Evolutionary conservation across 2,329 filamentous ascomycete species (phyloP), one percentile per base, ranked within the genome.

Genomic region (Ophiostoma populinum): DNA sequence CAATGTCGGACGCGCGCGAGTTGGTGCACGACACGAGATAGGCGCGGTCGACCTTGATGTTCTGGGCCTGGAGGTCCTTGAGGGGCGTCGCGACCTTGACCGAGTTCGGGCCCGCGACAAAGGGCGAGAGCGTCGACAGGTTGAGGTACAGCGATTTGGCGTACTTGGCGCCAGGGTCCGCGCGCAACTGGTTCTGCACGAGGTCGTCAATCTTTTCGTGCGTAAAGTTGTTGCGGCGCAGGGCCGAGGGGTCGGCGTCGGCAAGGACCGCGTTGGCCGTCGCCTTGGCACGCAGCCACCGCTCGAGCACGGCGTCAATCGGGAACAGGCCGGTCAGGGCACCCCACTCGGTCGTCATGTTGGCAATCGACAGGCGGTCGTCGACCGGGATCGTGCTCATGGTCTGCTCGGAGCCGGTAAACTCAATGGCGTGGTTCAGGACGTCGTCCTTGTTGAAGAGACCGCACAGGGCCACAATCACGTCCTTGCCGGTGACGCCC

Each of bases 11-110:
- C 8, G 74, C 69, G 33, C 87, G 66, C 0, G 72, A 76, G 57
- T 94, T 94, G 6, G 87, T 95, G 61, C 87, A 95, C 0, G 77
- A 85, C 0, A 94, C 77, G 0, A 94, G 62, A 22, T 93, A 94
- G 0, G 81, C 85, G 50, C 80, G 83, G 59, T 94, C 59, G 16
- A 95, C 55, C 32, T 70, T 66, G 52, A 95, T 92, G 43, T 80
- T 58, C 50, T 87, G 63, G 0, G 67, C 51, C 46, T 78, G 77
- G 1, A 95, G 68, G 21, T 87, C 72, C 5, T 62, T 57, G 1
- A 95, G 55, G 0, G 87, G 82, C 0, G 76, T 92, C 0, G 79
- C 74, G 0, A 93, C 60, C 55, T 94, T 94, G 49, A 93, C 83
- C 0, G 80, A 86, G 57, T 94, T 93, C 1, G 87, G 87, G 0